Percentiles rank a stretch among this genome's conserved stretches.
Conservation (phyloP, 2,329 filamentous ascomycete species). For the Penicillium sp. region DNA sequence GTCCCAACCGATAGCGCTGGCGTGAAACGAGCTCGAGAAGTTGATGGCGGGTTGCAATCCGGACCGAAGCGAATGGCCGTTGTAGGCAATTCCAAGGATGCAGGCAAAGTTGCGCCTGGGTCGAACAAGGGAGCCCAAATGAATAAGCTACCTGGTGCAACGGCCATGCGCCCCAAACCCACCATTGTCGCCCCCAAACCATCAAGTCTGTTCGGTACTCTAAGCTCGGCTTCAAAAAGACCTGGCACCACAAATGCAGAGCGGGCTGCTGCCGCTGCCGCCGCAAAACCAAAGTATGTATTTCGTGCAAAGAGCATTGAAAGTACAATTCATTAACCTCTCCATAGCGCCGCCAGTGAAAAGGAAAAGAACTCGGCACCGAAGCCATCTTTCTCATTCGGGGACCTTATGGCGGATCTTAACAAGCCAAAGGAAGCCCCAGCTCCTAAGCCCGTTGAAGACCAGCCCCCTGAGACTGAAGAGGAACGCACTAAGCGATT, state of each 20-base stretch:
- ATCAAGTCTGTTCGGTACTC: slow-evolving; percentile 48
- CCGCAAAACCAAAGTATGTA: slow-evolving; percentile 39
- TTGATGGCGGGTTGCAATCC: slow-evolving; percentile 36
- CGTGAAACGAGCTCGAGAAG: slow-evolving; percentile 42
- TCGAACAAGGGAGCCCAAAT: slow-evolving; percentile 32
- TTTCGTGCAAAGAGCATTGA: background rate
- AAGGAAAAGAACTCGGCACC: slow-evolving; percentile 39
- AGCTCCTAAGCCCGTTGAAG: slow-evolving; percentile 53
- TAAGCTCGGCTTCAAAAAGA: slow-evolving; percentile 52
- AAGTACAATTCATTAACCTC: slow-evolving; percentile 16
- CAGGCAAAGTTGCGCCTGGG: slow-evolving; percentile 22
- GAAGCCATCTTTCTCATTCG: slow-evolving; percentile 50
- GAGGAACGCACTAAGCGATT: slow-evolving; percentile 61
- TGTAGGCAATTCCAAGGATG: slow-evolving; percentile 35
- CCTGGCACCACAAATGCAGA: slow-evolving; percentile 54
- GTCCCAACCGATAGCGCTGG: slow-evolving; percentile 29
- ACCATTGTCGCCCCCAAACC: slow-evolving; percentile 45
- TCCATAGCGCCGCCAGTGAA: slow-evolving; percentile 31
- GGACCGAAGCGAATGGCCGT: slow-evolving; percentile 42
- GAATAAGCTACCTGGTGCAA: slow-evolving; percentile 32
- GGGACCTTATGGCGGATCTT: slow-evolving; percentile 51
- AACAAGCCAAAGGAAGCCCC: slow-evolving; percentile 59
- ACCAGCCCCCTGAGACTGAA: slow-evolving; percentile 58
- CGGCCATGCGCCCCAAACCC: slow-evolving; percentile 37
- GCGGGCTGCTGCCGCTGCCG: slow-evolving; percentile 45